Evolutionary conservation across 2,329 filamentous ascomycete species (phyloP).

Genomic region (Arthrobotrys conoides): DNA sequence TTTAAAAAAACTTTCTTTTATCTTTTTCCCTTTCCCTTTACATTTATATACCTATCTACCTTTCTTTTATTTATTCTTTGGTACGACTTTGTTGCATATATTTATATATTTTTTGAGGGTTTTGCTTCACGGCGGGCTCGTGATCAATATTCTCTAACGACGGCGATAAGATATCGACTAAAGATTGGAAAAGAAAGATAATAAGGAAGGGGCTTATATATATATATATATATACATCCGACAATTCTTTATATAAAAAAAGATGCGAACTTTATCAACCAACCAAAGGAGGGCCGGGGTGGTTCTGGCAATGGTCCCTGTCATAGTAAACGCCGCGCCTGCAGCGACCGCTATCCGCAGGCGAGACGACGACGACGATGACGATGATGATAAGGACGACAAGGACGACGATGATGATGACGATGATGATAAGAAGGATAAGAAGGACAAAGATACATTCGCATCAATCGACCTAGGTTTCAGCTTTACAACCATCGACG

Average conservation of each 20-base stretch:
- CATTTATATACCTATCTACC: background rate
- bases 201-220: background rate
- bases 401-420: conserved; percentile 21
- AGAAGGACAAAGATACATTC: background rate
- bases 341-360: conserved; percentile 24
- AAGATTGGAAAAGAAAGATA: conserved; percentile 1
- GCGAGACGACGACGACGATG: conserved; percentile 33
- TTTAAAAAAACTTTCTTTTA: background rate
- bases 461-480: conserved; percentile 41
- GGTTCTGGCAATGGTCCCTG: conserved; percentile 32
- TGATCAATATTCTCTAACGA: conserved; percentile 34
- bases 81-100: background rate
- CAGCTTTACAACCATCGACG: conserved; percentile 32
- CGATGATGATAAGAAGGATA: conserved; percentile 21
- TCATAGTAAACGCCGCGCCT: conserved; percentile 33
- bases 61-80: background rate
- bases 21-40: background rate
- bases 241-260: background rate
- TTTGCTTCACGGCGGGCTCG: conserved; percentile 55
- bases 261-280: conserved; percentile 30
- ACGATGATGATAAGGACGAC: conserved; percentile 19
- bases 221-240: conserved; percentile 9
- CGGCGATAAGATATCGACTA: background rate
- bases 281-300: conserved; percentile 23
- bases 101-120: background rate